Evolutionary conservation across 352 stramenopile species (phyloP), one percentile per base, ranked within the genome.

Genomic region (Blastocystis sp.): DNA sequence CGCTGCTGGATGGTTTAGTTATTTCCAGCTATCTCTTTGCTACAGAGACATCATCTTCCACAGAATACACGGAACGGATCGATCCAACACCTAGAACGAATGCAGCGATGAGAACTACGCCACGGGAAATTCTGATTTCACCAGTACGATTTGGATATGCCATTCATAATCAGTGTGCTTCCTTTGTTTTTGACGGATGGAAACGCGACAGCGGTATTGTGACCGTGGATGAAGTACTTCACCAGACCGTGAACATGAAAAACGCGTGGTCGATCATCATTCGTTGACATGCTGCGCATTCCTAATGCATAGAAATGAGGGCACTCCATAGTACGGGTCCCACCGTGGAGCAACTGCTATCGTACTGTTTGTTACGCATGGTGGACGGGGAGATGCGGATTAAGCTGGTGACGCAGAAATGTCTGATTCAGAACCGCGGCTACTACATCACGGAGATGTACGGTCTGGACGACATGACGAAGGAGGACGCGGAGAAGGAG

Each of bases 361-460:
- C 49, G 4, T 78, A 63, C 48, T 59, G 46, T 40, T 32, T 46
- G 16, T n/a, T 61, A 16, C 67, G 67, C 21, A 38, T 78, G 14
- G 42, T 78, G 0, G 27, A n/a, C 11, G 11, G n/a, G 6, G 46
- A 38, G 24, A 8, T 38, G 4, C 44, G 57, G 27, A 29, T 78
- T 11, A 78, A 78, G 36, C 27, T 78, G 21, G 32, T 78, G 3
- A 78, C 67, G 11, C 42, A 78, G 42, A 78, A 78, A 27, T 44
- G 67, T 42, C 24, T 61, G 27, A 27, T 78, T 24, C 67, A 78
- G 36, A 78, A 78, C 24, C 67, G 48, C 11, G 67, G 67, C 2
- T 78, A 61, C 57, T 78, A 57, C 44, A 78, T 78, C 7, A 36
- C 32, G 7, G 67, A 78, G 42, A 56, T 78, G 44, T 78, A 78